phyloP scores from a whole-genome alignment of 2,329 filamentous ascomycete species.

The Phialophora expanda region DNA sequence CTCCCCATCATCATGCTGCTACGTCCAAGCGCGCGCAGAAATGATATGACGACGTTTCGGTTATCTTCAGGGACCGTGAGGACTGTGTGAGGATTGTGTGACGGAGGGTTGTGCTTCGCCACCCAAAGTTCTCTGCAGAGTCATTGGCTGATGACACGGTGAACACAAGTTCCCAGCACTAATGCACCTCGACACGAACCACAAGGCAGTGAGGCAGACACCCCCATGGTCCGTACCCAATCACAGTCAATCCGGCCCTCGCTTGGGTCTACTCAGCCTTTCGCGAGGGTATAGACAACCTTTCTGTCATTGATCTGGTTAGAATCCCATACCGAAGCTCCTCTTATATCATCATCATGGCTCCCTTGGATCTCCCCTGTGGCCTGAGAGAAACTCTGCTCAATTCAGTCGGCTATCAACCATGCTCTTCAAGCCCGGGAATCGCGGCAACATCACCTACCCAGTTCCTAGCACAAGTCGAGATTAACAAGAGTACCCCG shows the following conservation, averaged over 20 bases:
- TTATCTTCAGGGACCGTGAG: neutral
- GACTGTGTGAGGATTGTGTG: neutral
- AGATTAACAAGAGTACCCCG: neutral
- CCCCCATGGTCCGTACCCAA: neutral
- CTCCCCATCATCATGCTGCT: neutral
- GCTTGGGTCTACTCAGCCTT: slow-evolving; percentile 12
- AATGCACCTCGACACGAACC: slow-evolving; percentile 20
- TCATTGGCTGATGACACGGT: slow-evolving; percentile 1
- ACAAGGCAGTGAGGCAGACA: slow-evolving; percentile 20
- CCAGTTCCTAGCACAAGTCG: neutral
- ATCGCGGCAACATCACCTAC: neutral
- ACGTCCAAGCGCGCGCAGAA: neutral
- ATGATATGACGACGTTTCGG: neutral
- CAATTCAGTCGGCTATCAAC: neutral
- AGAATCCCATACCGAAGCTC: neutral
- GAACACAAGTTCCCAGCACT: slow-evolving; percentile 17
- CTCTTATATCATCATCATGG: slow-evolving; percentile 7
- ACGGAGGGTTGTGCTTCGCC: slow-evolving; percentile 13
- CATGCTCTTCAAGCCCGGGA: neutral
- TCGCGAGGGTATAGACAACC: neutral
- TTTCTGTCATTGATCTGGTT: neutral
- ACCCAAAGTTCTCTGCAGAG: slow-evolving; percentile 13
- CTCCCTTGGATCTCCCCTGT: neutral
- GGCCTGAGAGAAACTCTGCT: neutral
- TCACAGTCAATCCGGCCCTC: neutral